Percentiles rank a stretch among this genome's conserved stretches.
phyloP scores from a whole-genome alignment of 805 yeast genomes.

The Sugiyamaella qingdaonensis region DNA sequence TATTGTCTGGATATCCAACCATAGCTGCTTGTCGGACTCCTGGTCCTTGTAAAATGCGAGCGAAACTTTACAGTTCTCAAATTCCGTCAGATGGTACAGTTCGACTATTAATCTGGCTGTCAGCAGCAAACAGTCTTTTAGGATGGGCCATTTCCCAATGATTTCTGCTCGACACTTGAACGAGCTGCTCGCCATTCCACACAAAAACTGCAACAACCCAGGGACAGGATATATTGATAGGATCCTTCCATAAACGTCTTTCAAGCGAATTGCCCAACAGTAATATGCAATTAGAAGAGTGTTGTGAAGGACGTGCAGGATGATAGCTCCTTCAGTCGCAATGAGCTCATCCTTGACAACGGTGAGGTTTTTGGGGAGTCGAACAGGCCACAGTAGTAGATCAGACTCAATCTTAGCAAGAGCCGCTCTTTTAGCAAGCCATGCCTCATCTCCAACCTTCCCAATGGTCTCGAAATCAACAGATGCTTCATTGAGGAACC shows the following conservation, averaged over 20 bases:
- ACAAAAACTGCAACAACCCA: conserved; percentile 17
- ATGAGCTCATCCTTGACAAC: conserved; percentile 19
- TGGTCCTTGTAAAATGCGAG: conserved; percentile 14
- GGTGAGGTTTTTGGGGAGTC: conserved; percentile 15
- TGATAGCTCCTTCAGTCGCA: conserved; percentile 17
- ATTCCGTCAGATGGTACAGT: conserved; percentile 10
- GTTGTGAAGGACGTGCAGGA: conserved; percentile 18
- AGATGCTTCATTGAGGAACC: conserved; percentile 4
- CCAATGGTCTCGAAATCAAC: background rate
- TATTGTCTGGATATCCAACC: conserved; percentile 6
- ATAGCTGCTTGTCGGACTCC: conserved; percentile 12
- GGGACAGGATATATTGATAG: conserved; percentile 16
- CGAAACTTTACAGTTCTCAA: conserved; percentile 15
- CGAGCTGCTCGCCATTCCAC: conserved; percentile 19
- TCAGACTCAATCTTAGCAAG: conserved; percentile 14
- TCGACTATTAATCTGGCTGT: conserved; percentile 16
- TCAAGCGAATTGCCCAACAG: conserved; percentile 6
- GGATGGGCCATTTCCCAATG: conserved; percentile 14
- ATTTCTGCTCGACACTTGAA: conserved; percentile 13
- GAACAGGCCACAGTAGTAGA: conserved; percentile 19
- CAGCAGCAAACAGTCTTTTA: conserved; percentile 9
- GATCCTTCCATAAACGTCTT: conserved; percentile 8
- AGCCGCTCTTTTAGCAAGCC: conserved; percentile 2
- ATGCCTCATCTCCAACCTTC: background rate
- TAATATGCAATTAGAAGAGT: conserved; percentile 15